These are phyloP conservation scores for Taphrina populina DNA, from an alignment of 1,139 yeast species.

Conservation along the genomic window DNA sequence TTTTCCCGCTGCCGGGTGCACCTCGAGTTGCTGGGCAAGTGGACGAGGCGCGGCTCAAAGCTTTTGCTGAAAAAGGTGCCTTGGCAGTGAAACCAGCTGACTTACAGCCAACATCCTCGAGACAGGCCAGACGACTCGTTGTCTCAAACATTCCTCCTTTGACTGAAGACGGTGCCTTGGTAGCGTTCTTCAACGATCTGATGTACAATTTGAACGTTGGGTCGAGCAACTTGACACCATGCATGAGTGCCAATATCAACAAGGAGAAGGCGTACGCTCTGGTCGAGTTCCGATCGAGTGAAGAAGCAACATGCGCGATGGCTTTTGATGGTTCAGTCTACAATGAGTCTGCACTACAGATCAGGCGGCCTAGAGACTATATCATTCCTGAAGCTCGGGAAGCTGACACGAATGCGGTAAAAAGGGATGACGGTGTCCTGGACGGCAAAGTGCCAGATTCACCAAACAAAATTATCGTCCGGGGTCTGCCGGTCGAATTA, in stretches of 20 bases:
- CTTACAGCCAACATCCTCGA: constrained; percentile 41
- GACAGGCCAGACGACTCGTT: constrained; percentile 53
- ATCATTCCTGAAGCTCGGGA: constrained; percentile 47
- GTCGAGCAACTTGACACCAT: constrained; percentile 30
- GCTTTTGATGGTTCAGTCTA: constrained; percentile 50
- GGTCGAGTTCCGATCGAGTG: constrained; percentile 55
- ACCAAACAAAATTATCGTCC: constrained; percentile 46
- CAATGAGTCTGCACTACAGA: constrained; percentile 46
- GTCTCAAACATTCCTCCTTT: constrained; percentile 53
- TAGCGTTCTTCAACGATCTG: constrained; percentile 39
- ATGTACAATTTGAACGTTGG: constrained; percentile 38
- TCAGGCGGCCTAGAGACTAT: constrained; percentile 65
- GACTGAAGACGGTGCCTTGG: constrained; percentile 40
- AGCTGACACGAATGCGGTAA: constrained; percentile 40
- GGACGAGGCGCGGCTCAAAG: constrained; percentile 58
- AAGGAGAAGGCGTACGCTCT: constrained; percentile 38
- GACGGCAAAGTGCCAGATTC: constrained; percentile 43
- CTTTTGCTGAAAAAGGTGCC: constrained; percentile 47
- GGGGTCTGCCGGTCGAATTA: constrained; percentile 49
- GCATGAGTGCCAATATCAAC: constrained; percentile 36
- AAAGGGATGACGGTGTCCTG: constrained; percentile 32
- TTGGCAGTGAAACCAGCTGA: constrained; percentile 36
- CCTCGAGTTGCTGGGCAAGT: constrained; percentile 51
- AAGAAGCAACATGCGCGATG: constrained; percentile 60
- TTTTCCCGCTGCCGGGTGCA: constrained; percentile 74